Evolutionary conservation across 1,139 yeast genomes (phyloP).

Genomic region (Blastobotrys elegans): DNA sequence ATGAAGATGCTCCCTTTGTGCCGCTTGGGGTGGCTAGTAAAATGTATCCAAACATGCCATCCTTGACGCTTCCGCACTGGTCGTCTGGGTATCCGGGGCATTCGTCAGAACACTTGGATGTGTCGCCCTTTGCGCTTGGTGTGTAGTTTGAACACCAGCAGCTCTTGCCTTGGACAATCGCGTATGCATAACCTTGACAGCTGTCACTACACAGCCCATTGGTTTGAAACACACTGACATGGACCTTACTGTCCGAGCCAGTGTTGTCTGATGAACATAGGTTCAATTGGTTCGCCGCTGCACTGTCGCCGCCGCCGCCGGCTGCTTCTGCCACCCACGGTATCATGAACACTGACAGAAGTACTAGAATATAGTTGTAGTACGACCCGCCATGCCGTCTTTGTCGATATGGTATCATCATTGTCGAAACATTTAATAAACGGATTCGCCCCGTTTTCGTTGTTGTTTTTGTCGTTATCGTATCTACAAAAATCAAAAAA

Average conservation of each 20-base stretch:
- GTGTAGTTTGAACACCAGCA: slow-evolving; percentile 61
- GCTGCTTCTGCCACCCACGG: background rate
- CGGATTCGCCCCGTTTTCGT: no score
- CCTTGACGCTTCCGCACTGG: slow-evolving; percentile 39
- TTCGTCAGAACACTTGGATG: slow-evolving; percentile 40
- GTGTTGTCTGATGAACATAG: slow-evolving; percentile 49
- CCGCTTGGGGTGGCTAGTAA: slow-evolving; percentile 36
- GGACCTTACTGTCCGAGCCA: slow-evolving; percentile 28
- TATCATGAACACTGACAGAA: background rate
- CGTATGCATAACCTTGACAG: slow-evolving; percentile 54
- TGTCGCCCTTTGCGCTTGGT: slow-evolving; percentile 39
- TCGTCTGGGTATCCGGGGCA: slow-evolving; percentile 54
- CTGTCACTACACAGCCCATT: slow-evolving; percentile 50
- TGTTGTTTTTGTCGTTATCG: no score
- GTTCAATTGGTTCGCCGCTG: slow-evolving; percentile 16
- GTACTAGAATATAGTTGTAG: background rate
- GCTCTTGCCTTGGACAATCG: slow-evolving; percentile 45
- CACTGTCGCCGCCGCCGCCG: background rate
- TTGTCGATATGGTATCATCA: background rate
- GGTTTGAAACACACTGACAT: slow-evolving; percentile 41
- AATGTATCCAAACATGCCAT: slow-evolving; percentile 43
- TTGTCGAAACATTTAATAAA: background rate
- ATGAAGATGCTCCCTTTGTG: slow-evolving; percentile 28
- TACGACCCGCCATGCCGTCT: background rate
- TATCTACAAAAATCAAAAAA: no score